Base-by-base conservation (phyloP, 108 stramenopile genomes). In the Skeletonema marinoi region DNA sequence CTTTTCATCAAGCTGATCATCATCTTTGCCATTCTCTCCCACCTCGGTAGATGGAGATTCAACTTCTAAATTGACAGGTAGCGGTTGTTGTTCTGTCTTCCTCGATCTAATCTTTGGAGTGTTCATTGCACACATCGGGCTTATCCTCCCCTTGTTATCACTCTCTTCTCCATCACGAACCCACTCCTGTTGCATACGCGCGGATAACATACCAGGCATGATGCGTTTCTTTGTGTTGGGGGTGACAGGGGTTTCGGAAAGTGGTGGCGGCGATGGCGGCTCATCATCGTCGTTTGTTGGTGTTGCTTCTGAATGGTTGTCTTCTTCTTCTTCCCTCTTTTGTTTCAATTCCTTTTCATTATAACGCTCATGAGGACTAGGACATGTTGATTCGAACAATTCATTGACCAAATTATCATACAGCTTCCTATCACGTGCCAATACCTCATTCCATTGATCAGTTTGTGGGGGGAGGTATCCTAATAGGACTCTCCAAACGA, bases 401-500 rank as follows among this genome's bases (percentile, higher is more conserved):
- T 90, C 86, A 17, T 73, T 13, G 0, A 90, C 89, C 32, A 91
- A 66, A 39, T 65, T 68, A 8, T 59, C 68, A 66, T 96, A 96
- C 46, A 88, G 65, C 16, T 69, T 63, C 13, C 94, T 83, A 75
- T 92, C 80, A 7, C 82, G 42, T 1, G 65, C 66, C 25, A 93
- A 54, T 19, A 70, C 36, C 25, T 63, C 50, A 39, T 85, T 69
- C 94, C 94, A 96, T 29, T 86, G 21, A 16, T 60, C 51, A 14
- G 86, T 85, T 16, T 80, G 70, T 12, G 73, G 70, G 7, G 92
- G 91, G 36, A 96, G 63, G 48, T 88, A 89, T 38, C 91, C 91
- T 73, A 93, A 51, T 2, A 96, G 54, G 10, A 93, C 82, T 44
- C 94, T 62, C 94, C 94, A 96, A 1, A 85, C 88, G 0, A 96